phyloP scores from a whole-genome alignment of 768 basidiomycete species.

The Strobilomyces confusus region DNA sequence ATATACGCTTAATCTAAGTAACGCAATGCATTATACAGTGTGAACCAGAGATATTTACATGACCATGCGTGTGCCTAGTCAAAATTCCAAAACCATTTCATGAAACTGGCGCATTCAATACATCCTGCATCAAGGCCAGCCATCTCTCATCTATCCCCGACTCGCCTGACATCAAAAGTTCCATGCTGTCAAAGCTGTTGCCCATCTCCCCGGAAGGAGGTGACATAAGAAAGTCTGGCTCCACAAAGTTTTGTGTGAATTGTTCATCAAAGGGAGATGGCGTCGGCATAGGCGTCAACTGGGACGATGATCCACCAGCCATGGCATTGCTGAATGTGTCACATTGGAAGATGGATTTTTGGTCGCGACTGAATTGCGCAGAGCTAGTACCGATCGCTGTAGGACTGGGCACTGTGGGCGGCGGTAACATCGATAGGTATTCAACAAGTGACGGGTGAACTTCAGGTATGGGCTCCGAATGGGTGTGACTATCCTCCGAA shows the following conservation, averaged over 20 bases:
- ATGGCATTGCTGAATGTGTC: conserved; percentile 2
- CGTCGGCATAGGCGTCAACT: conserved; percentile 8
- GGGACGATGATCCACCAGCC: conserved; percentile 3
- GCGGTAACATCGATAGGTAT: conserved; percentile 44
- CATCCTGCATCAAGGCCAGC: conserved; percentile 60
- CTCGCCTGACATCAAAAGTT: conserved; percentile 53
- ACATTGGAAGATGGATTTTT: conserved; percentile 8
- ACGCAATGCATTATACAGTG: conserved; percentile 3
- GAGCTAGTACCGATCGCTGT: not conserved
- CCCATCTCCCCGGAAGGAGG: not conserved
- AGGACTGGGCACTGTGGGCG: conserved; percentile 26
- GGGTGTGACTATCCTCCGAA: conserved; percentile 25
- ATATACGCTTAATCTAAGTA: conserved; percentile 18
- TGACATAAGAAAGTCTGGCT: conserved; percentile 16
- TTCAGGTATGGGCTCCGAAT: conserved; percentile 30
- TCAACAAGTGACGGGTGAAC: conserved; percentile 68
- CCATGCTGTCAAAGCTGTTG: conserved; percentile 33
- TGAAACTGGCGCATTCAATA: conserved; percentile 39
- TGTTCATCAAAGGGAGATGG: conserved; percentile 13
- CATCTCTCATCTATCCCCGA: conserved; percentile 64
- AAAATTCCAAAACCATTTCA: conserved; percentile 5
- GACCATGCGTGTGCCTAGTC: not conserved
- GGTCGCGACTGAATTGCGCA: conserved; percentile 14
- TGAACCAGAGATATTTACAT: not conserved
- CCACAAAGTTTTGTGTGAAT: conserved; percentile 14